Percentiles rank a stretch among this genome's conserved stretches.
phyloP scores from a whole-genome alignment of 495 filamentous ascomycete species.

The Hyaloscypha variabilis region DNA sequence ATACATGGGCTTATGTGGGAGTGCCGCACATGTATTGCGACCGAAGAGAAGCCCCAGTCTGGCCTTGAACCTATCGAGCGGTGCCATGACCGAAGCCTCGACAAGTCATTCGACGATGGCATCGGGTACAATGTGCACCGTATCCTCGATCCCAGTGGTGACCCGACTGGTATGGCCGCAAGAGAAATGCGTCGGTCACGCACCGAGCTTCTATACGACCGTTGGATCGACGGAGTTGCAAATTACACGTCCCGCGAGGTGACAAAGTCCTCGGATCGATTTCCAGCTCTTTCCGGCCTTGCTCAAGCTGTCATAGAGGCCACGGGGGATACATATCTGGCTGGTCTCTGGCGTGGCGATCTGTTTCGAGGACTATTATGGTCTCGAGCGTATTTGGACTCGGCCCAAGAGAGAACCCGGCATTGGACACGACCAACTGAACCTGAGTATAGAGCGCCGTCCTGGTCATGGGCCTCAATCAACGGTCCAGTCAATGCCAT shows the following conservation, averaged over 20 bases:
- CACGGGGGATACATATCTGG: neutral
- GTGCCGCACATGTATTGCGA: neutral
- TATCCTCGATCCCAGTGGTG: neutral
- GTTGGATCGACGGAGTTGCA: neutral
- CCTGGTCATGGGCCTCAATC: constrained; percentile 7
- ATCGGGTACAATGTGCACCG: neutral
- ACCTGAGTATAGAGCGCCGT: constrained; percentile 4
- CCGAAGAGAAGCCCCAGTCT: neutral
- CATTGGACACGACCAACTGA: constrained; percentile 1
- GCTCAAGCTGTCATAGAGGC: neutral
- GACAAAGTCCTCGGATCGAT: neutral
- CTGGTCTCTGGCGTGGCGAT: constrained; percentile 5
- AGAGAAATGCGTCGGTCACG: neutral
- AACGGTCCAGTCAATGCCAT: constrained; percentile 1
- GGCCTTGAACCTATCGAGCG: neutral
- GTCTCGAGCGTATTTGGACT: constrained; percentile 2
- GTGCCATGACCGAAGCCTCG: neutral
- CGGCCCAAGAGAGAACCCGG: neutral
- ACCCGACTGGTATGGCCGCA: neutral
- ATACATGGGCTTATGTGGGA: neutral
- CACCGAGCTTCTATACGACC: neutral
- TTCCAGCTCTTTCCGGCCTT: neutral
- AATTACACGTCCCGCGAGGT: neutral
- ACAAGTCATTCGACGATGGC: constrained; percentile 2
- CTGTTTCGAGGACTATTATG: neutral